These are phyloP conservation scores for Macaranga tanarius DNA, from an alignment of 441 rosid species.

Conservation along the genomic window DNA sequence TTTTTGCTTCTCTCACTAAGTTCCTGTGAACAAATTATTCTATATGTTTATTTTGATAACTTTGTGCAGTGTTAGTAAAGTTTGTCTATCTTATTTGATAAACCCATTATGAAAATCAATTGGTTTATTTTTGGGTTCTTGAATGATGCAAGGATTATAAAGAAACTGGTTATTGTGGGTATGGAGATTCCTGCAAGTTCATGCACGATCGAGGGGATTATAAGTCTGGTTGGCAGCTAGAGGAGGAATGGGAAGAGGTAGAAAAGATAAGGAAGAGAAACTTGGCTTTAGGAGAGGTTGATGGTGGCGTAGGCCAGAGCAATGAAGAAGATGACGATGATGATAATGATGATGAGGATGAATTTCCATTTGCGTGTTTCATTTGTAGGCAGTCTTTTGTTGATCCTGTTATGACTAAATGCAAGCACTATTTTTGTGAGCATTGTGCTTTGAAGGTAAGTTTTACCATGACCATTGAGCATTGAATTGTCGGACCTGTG, in stretches of 20 bases:
- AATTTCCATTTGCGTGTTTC: conserved; percentile 84
- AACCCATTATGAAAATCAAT: no score
- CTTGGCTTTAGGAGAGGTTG: conserved; percentile 63
- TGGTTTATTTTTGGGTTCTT: no score
- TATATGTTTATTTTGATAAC: no score
- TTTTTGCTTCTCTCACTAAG: no score
- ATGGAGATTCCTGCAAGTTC: conserved; percentile 87
- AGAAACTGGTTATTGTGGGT: conserved; percentile 94
- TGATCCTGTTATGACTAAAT: conserved; percentile 84
- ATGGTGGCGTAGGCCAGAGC: conserved; percentile 31
- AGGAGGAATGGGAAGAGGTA: conserved; percentile 91
- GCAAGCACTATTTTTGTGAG: conserved; percentile 94
- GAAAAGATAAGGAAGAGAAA: conserved; percentile 83
- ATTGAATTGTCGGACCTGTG: not conserved
- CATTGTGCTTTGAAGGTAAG: conserved; percentile 87
- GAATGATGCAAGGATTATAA: conserved; percentile 93
- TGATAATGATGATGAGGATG: conserved; percentile 50
- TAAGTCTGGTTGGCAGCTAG: conserved; percentile 88
- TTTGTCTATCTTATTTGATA: no score
- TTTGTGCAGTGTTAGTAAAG: no score
- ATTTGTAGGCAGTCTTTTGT: conserved; percentile 78
- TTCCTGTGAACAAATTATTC: no score
- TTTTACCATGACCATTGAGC: not conserved
- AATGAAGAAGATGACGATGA: conserved; percentile 50
- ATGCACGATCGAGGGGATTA: conserved; percentile 96